These are phyloP conservation scores for Trichoderma afroharzianum DNA, from an alignment of 2,329 filamentous ascomycete species.

Conservation along the genomic window DNA sequence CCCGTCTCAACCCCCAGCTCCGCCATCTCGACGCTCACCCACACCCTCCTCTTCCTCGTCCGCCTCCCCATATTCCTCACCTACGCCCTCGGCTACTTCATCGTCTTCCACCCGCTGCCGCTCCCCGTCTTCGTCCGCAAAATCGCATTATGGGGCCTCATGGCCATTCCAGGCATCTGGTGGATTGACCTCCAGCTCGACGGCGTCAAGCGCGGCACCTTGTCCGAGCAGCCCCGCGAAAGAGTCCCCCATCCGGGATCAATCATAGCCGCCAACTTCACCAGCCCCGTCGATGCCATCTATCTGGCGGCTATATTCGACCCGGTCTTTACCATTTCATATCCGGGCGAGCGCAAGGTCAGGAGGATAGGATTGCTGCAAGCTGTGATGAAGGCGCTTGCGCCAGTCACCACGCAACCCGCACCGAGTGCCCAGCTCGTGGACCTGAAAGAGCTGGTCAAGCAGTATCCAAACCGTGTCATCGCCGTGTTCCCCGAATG, in stretches of 20 bases:
- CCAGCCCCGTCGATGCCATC: slow-evolving; percentile 85
- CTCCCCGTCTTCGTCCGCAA: slow-evolving; percentile 65
- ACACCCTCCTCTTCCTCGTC: slow-evolving; percentile 71
- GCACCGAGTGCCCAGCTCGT: slow-evolving; percentile 49
- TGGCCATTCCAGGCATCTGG: slow-evolving; percentile 90
- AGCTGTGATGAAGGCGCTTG: slow-evolving; percentile 71
- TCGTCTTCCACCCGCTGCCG: slow-evolving; percentile 78
- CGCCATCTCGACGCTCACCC: slow-evolving; percentile 59
- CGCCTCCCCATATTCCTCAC: slow-evolving; percentile 74
- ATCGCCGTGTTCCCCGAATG: slow-evolving; percentile 91
- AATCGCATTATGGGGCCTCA: slow-evolving; percentile 78
- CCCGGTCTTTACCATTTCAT: slow-evolving; percentile 86
- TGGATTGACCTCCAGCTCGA: slow-evolving; percentile 99
- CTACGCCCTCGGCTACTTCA: slow-evolving; percentile 68
- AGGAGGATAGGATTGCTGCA: slow-evolving; percentile 71
- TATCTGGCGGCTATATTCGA: slow-evolving; percentile 97
- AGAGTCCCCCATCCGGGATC: slow-evolving; percentile 75
- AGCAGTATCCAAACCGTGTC: slow-evolving; percentile 66
- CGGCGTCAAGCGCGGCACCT: slow-evolving; percentile 86
- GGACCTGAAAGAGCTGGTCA: slow-evolving; percentile 60
- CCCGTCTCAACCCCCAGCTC: slow-evolving; percentile 67
- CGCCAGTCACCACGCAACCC: slow-evolving; percentile 49
- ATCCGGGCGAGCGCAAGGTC: slow-evolving; percentile 69
- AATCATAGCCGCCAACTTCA: slow-evolving; percentile 86
- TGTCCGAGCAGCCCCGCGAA: slow-evolving; percentile 68